Conservation (phyloP, 163 green algal species). For the Chloroidium sp. region DNA sequence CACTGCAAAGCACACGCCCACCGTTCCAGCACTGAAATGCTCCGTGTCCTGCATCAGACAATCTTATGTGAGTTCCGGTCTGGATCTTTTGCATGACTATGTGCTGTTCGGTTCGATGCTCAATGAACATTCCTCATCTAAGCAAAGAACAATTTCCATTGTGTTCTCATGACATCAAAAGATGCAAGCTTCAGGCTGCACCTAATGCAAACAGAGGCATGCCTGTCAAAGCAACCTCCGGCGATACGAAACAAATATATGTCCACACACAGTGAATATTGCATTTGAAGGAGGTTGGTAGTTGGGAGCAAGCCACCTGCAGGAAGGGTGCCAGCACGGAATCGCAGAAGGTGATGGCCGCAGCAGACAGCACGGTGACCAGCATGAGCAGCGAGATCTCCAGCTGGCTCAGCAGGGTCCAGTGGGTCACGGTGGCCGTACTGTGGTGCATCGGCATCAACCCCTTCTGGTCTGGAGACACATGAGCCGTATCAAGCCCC, state of each 20-base stretch:
- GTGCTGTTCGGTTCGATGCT: too few species aligned
- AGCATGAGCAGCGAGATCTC: neutral
- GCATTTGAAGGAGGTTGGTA: too few species aligned
- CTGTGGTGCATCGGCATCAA: neutral
- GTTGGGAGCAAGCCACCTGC: neutral
- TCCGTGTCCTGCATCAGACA: neutral
- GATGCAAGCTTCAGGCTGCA: too few species aligned
- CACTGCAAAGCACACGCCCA: slow-evolving; percentile 1
- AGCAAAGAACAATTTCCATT: too few species aligned
- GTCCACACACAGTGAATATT: too few species aligned
- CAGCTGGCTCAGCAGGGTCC: neutral
- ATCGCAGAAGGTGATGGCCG: slow-evolving; percentile 2
- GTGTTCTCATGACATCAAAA: too few species aligned
- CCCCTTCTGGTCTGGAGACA: neutral
- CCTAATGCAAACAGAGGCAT: neutral
- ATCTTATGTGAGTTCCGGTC: too few species aligned
- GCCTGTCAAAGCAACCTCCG: neutral
- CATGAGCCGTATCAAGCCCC: too few species aligned
- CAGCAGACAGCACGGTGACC: neutral
- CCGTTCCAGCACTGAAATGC: neutral
- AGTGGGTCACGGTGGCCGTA: neutral
- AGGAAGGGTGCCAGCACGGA: neutral
- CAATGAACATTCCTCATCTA: too few species aligned
- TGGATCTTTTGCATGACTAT: too few species aligned
- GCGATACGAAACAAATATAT: too few species aligned